Evolutionary conservation across 495 filamentous ascomycete genomes (phyloP), one percentile per base, ranked within the genome.

Genomic region (Elaphomyces granulatus): DNA sequence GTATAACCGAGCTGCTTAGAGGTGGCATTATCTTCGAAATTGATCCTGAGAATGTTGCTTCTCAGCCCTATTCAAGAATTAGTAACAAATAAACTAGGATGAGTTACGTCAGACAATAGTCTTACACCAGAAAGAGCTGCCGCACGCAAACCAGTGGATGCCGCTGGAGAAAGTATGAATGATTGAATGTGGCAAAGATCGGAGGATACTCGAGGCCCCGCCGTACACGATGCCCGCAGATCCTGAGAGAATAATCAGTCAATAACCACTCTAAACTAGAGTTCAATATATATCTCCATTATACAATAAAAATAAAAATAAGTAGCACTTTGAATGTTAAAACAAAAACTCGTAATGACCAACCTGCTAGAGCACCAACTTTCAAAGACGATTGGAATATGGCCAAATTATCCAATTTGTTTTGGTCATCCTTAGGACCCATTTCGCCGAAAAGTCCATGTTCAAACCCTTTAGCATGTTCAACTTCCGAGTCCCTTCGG

Each of bases 121-220:
- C 61, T 49, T 59, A 92, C 83, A 81, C 67, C 73, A 83, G 55
- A 79, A 98, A 14, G 75, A 78, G 33, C 68, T 72, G 20, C 85
- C 84, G 33, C 92, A 71, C 30, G 68, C 61, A 60, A 80, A 82
- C 71, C 81, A 94, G 60, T 94, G 86, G 31, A 81, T 62, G 26
- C 82, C 80, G 20, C 77, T 74, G 39, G 76, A 71, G 26, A 78
- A 34, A 3, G 84, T 76, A 60, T 87, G 90, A 3, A 93, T 56
- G 7, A 71, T 56, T 8, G 76, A 67, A 30, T 80, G 76, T 14
- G 79, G 76, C n/a, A 63, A 71, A 17, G 77, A 80, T 49, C 75
- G 68, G 20, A 86, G 48, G 20, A 84, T 77, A 18, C 81, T 84
- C 21, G 64, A 56, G 32, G 73, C 67, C 37, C 78, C 78, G 41